A percentile compares a stretch with the other conserved stretches of the same genome.
Conservation (phyloP, 495 filamentous ascomycete species). For the Pseudevernia furfuracea region DNA sequence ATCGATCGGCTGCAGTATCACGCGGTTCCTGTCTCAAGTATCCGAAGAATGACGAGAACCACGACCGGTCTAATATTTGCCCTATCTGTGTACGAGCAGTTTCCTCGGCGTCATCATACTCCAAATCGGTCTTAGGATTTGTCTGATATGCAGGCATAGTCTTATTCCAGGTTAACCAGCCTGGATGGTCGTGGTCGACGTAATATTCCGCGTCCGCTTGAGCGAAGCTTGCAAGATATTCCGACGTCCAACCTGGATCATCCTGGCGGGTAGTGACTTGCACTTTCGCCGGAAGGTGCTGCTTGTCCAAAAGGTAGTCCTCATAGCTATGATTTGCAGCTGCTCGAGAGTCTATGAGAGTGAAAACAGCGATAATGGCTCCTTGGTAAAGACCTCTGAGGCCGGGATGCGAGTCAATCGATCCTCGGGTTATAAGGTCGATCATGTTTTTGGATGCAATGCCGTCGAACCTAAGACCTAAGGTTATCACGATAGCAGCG, state of each 20-base stretch:
- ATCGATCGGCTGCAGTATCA: conserved; percentile 73
- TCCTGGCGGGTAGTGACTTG: conserved; percentile 60
- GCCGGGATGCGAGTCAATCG: conserved; percentile 84
- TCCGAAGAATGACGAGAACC: conserved; percentile 81
- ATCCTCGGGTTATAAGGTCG: conserved; percentile 73
- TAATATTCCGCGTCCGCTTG: conserved; percentile 77
- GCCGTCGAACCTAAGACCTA: conserved; percentile 81
- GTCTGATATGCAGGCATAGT: conserved; percentile 70
- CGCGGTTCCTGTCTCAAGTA: conserved; percentile 96
- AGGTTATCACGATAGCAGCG: conserved; percentile 77
- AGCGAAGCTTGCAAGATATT: conserved; percentile 71
- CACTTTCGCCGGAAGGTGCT: conserved; percentile 66
- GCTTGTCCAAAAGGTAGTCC: conserved; percentile 72
- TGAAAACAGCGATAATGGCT: conserved; percentile 72
- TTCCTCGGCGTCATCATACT: conserved; percentile 78
- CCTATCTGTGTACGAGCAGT: conserved; percentile 75
- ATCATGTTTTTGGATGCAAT: conserved; percentile 74
- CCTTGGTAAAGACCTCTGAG: conserved; percentile 73
- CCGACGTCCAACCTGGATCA: conserved; percentile 68
- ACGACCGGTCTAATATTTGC: conserved; percentile 65
- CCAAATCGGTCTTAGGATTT: conserved; percentile 57
- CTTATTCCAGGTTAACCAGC: conserved; percentile 95
- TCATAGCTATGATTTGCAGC: conserved; percentile 77
- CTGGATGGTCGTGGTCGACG: conserved; percentile 84
- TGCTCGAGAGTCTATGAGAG: conserved; percentile 74